Conservation (phyloP, 805 yeast species). For the Wickerhamomyces subpelliculosus region DNA sequence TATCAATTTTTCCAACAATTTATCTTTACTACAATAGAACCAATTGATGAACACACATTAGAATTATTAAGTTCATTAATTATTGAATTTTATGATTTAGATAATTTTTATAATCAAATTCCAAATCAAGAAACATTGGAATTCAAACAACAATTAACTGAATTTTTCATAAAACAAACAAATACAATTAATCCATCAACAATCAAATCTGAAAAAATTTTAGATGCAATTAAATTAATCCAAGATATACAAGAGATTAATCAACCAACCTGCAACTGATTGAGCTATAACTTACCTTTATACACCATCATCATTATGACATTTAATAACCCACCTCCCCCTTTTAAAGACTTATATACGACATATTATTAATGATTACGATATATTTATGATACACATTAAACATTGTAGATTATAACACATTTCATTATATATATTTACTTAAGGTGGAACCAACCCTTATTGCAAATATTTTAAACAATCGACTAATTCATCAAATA, state of each 20-base stretch:
- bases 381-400: too few species aligned
- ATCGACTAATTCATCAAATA: slow-evolving; percentile 21
- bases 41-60: slow-evolving; percentile 17
- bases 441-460: too few species aligned
- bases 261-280: neutral
- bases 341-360: neutral
- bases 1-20: slow-evolving; percentile 21
- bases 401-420: too few species aligned
- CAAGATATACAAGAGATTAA: neutral
- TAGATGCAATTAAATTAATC: neutral
- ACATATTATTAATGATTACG: too few species aligned
- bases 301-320: too few species aligned
- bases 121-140: slow-evolving; percentile 20
- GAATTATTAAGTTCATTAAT: slow-evolving; percentile 25
- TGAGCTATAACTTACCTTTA: neutral
- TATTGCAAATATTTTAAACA: slow-evolving; percentile 15
- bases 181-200: neutral
- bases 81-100: slow-evolving; percentile 29
- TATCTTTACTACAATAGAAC: slow-evolving; percentile 18
- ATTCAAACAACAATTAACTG: slow-evolving; percentile 25
- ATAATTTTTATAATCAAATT: slow-evolving; percentile 21
- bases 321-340: too few species aligned
- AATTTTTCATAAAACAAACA: slow-evolving; percentile 22
- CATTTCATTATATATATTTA: too few species aligned
- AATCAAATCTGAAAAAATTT: too few species aligned